Base-by-base conservation (phyloP, 768 basidiomycete species). In the Tephrocybe sp. region DNA sequence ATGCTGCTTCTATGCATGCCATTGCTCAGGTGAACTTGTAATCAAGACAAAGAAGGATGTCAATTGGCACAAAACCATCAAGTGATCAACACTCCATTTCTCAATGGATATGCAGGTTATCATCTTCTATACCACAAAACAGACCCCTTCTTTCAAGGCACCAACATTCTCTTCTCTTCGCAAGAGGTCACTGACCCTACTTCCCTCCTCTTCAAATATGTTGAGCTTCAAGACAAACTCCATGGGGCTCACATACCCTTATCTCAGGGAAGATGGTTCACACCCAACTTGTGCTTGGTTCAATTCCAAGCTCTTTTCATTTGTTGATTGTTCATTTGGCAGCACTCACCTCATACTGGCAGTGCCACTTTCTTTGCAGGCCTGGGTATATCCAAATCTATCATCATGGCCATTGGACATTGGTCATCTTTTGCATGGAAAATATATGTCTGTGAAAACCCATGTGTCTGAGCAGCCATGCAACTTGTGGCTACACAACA, bases 1-100 rank as follows among this genome's bases (percentile, higher is more conserved):
- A 2, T 65, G 61, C 28, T 42, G 46, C n/a, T 68, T 68, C 38
- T 65, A 65, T 48, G 61, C 48, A 6, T 67, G 66, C 35, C 66
- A 67, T 53, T 44, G 60, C 18, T 45, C 49, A 5, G 59, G 65
- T 0, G 61, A 18, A 60, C 8, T 67, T 60, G 37, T 51, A 30
- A 11, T 62, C 27, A 58, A 64, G 4, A 39, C 62, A 15, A 26
- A 56, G 32, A 56, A 51, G 13, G 46, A 52, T n/a, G 44, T 53
- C 6, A 56, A 67, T 36, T 65, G 57, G 60, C 27, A 53, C 1
- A 67, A 67, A 44, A 53, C 65, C 27, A 65, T 67, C 27, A 58
- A 62, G 31, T 52, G 53, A 52, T 53, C 11, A 45, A 63, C 12
- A 31, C 62, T 3, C 43, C 56, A 11, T 55, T 58, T 39, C 39